Percentiles rank a stretch among this genome's conserved stretches.
Conservation (phyloP, 192 early-diverging fungal genomes). For the Diversispora epigaea region DNA sequence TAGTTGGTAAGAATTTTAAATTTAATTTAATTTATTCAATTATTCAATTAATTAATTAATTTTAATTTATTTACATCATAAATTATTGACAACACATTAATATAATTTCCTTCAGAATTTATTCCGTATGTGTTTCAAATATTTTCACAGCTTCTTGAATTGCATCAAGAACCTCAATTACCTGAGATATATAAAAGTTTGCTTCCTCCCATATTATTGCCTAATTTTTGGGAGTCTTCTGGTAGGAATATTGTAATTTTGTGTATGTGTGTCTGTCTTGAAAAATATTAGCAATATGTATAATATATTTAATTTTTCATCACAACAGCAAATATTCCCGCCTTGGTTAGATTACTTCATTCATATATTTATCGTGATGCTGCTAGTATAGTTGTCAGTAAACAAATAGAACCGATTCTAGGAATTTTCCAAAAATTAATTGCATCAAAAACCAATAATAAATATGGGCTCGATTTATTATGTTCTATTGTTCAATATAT, state of each 20-base stretch:
- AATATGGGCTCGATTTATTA: conserved; percentile 82
- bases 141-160: conserved; percentile 80
- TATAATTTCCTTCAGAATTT: conserved; percentile 62
- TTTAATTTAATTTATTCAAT: background rate
- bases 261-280: background rate
- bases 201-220: conserved; percentile 77
- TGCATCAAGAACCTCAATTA: conserved; percentile 64
- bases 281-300: background rate
- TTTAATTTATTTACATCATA: background rate
- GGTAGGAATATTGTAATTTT: conserved; percentile 41
- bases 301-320: background rate
- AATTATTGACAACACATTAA: no score
- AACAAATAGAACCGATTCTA: conserved; percentile 78
- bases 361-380: conserved; percentile 81
- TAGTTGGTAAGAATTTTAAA: conserved; percentile 47
- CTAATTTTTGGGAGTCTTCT: conserved; percentile 83
- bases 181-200: conserved; percentile 72
- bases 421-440: conserved; percentile 94
- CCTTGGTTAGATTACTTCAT: conserved; percentile 84
- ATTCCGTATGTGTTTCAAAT: conserved; percentile 98
- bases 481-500: conserved; percentile 73
- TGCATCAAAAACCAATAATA: conserved; percentile 79
- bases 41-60: background rate
- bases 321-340: conserved; percentile 82
- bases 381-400: conserved; percentile 62